Conservation (phyloP, 1,284 basidiomycete genomes). For the Volvariella volvacea region DNA sequence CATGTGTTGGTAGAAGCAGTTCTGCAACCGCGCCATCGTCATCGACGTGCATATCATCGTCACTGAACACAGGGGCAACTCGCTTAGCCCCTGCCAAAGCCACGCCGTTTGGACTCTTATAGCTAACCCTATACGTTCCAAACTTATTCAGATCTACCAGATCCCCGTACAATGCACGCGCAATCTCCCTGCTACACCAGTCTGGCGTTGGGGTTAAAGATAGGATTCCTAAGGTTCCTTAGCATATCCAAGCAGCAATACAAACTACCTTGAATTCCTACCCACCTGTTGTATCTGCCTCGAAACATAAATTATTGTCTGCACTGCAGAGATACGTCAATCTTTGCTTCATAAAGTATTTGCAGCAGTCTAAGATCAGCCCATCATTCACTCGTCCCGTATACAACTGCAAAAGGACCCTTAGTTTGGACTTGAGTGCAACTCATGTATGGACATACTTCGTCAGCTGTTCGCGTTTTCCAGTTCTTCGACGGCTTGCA, state of each 20-base stretch:
- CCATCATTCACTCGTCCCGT: constrained; percentile 50
- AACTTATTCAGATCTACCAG: constrained; percentile 27
- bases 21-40: constrained; percentile 30
- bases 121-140: constrained; percentile 27
- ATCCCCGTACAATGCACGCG: constrained; percentile 29
- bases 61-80: too few species aligned
- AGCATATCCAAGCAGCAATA: neutral
- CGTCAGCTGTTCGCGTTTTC: constrained; percentile 39
- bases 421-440: too few species aligned
- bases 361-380: constrained; percentile 66
- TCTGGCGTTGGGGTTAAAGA: constrained; percentile 25
- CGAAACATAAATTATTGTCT: constrained; percentile 58
- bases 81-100: constrained; percentile 9
- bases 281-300: constrained; percentile 46
- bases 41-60: constrained; percentile 57
- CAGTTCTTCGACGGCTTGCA: constrained; percentile 50
- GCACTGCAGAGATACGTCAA: constrained; percentile 50
- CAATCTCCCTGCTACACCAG: constrained; percentile 40
- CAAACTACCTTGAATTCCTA: too few species aligned
- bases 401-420: constrained; percentile 12
- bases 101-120: constrained; percentile 19
- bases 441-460: constrained; percentile 25
- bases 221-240: constrained; percentile 19
- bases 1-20: constrained; percentile 38
- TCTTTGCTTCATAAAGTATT: constrained; percentile 40